Percentiles rank a stretch among this genome's conserved stretches.
phyloP scores from a whole-genome alignment of 345 rosid genomes.

The Salix arbutifolia region DNA sequence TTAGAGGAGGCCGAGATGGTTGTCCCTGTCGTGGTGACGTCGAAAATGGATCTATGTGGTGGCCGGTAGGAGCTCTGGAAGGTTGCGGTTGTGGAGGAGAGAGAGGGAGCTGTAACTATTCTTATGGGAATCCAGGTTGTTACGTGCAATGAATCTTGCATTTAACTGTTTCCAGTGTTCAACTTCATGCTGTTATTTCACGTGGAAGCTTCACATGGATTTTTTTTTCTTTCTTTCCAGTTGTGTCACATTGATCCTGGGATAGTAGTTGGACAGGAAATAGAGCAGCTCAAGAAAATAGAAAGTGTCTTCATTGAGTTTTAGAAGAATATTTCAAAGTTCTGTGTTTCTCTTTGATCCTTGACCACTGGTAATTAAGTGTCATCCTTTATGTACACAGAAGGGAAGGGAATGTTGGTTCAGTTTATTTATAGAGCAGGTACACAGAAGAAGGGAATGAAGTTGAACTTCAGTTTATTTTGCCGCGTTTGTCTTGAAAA shows the following conservation, averaged over 20 bases:
- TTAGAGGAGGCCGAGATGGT: no score
- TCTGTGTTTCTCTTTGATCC: background rate
- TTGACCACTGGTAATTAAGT: background rate
- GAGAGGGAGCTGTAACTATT: background rate
- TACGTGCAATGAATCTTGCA: background rate
- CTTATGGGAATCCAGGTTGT: background rate
- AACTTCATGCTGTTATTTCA: background rate
- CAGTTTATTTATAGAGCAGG: no score
- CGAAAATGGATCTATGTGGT: no score
- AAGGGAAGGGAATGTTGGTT: no score
- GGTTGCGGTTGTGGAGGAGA: no score
- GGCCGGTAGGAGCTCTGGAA: no score
- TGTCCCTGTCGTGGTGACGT: no score
- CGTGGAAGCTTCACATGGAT: background rate
- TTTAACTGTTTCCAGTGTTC: background rate
- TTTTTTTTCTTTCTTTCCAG: conserved; percentile 30
- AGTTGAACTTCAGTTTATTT: no score
- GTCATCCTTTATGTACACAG: background rate
- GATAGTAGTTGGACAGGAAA: conserved; percentile 57
- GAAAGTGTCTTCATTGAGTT: conserved; percentile 49
- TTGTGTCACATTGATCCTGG: conserved; percentile 68
- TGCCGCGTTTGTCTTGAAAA: no score
- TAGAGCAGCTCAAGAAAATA: conserved; percentile 68
- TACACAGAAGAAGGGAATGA: no score
- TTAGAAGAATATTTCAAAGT: conserved; percentile 24